Conservation (phyloP, 345 rosid species). For the Heritiera littoralis region DNA sequence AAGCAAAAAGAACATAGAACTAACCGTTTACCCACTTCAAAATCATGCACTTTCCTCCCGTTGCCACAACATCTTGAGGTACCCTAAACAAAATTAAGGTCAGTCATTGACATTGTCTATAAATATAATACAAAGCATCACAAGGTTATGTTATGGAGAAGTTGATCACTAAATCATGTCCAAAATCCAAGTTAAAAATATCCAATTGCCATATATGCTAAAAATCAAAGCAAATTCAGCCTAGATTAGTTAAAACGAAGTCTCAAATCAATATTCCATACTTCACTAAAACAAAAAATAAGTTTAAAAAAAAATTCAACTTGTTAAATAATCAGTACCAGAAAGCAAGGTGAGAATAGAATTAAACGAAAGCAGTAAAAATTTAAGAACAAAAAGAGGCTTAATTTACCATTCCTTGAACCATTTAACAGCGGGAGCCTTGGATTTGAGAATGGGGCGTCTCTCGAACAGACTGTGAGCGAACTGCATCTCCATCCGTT, state of each 20-base stretch:
- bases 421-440: conserved; percentile 85
- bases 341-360: background rate
- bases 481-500: conserved; percentile 46
- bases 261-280: background rate
- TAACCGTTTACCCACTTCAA: conserved; percentile 88
- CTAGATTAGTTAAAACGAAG: background rate
- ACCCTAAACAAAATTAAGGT: conserved; percentile 33
- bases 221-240: background rate
- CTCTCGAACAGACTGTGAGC: conserved; percentile 68
- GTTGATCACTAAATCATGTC: background rate
- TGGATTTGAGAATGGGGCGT: conserved; percentile 67
- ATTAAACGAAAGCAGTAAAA: background rate
- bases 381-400: background rate
- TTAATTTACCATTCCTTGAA: conserved; percentile 67
- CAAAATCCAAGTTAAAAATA: background rate
- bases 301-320: background rate
- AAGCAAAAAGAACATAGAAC: background rate
- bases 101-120: background rate
- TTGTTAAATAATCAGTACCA: background rate
- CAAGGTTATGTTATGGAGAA: background rate
- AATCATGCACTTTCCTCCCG: conserved; percentile 87
- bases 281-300: background rate
- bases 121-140: background rate
- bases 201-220: background rate
- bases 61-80: conserved; percentile 87